Evolutionary conservation across 352 stramenopile genomes (phyloP).

Genomic region (Globisporangium middletonii): DNA sequence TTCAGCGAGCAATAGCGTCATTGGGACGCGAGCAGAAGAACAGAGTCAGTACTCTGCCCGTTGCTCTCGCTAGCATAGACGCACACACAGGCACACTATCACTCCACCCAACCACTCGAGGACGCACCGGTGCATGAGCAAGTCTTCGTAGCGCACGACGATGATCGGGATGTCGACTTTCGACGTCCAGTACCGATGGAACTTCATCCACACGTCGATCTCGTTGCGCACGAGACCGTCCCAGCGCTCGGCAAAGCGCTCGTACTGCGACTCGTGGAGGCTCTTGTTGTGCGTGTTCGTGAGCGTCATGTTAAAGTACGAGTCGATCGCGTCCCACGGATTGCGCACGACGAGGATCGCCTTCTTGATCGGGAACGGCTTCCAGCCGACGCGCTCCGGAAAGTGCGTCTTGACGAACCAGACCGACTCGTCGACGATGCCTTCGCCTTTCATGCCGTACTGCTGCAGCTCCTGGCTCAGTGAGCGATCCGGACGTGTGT

Average conservation of each 20-base stretch:
- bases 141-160: constrained; percentile 90
- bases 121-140: constrained; percentile 65
- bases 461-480: constrained; percentile 86
- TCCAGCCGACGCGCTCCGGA: constrained; percentile 93
- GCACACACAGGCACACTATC: no score
- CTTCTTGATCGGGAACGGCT: constrained; percentile 66
- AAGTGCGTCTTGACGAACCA: constrained; percentile 98
- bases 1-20: background rate
- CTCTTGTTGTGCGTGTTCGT: constrained; percentile 93
- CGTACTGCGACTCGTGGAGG: constrained; percentile 81
- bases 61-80: background rate
- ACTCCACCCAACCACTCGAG: no score
- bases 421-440: constrained; percentile 93
- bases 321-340: constrained; percentile 98
- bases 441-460: constrained; percentile 90
- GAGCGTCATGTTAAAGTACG: constrained; percentile 98
- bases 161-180: constrained; percentile 89
- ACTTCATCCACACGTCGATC: constrained; percentile 89
- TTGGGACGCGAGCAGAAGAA: background rate
- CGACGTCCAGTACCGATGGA: constrained; percentile 87
- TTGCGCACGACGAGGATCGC: constrained; percentile 91
- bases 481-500: constrained; percentile 93
- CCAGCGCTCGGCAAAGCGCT: constrained; percentile 85
- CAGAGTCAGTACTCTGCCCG: no score
- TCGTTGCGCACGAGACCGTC: constrained; percentile 88